Base-by-base conservation (phyloP, 257 asterid genomes). In the Craterostigma plantagineum region DNA sequence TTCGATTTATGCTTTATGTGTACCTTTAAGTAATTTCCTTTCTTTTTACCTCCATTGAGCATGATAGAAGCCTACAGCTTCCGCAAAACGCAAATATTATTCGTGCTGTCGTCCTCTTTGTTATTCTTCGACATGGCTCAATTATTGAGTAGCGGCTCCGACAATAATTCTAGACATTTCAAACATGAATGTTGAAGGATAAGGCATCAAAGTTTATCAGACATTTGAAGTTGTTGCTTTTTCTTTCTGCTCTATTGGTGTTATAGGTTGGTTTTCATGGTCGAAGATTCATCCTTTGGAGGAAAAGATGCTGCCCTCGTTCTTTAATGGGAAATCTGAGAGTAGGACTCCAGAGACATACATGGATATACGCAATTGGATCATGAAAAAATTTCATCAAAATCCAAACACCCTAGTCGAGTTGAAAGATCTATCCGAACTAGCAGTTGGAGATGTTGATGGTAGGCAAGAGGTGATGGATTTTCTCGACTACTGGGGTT, bases 231-330 rank as follows among this genome's bases (percentile, higher is more conserved):
- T 23, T 49, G 35, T 18, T 50, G 17, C 42, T 39, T 42, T 16
- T 43, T 45, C 50, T 55, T 60, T 16, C 36, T 18, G 33, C 45
- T 34, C 35, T 56, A 15, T 51, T 12, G 41, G 45, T 54, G 30
- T 47, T 54, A 27, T 60, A 83, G 99, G 99, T 58, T 90, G 99
- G 99, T 90, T 90, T 78, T 79, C 86, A 10, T 90, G 99, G 99
- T 63, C 70, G 14, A 68, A 77, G 44, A 51, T 69, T 67, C 99
- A 90, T 63, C 72, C 76, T 2, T 60, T 90, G 68, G 99, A 90
- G 70, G 79, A 83, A 68, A 69, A 62, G 65, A 68, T 73, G 74
- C 36, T 83, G 67, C 77, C 84, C 30, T 64, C 91, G 27, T 90
- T 90, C 79, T 90, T 90, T 58, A 73, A 60, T 61, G 91, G 91